Base-by-base conservation (phyloP, 139 green algal genomes). In the Pycnococcus provasolii region DNA sequence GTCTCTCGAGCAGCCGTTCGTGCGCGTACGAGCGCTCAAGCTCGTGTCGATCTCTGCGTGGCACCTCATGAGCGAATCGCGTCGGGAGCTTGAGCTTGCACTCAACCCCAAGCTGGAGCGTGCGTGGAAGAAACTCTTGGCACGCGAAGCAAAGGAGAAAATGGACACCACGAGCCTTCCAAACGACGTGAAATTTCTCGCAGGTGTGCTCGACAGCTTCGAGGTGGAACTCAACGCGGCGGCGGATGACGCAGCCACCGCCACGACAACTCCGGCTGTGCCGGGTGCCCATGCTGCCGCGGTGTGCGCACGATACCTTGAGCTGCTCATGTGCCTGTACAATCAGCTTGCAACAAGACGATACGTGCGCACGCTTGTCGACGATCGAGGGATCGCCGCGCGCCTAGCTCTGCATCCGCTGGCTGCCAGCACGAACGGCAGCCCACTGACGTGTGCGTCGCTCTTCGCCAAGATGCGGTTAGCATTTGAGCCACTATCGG, bases 311-410 rank as follows among this genome's bases (percentile, higher is more conserved):
- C 85, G 86, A 37, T 94, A 89, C 67, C 59, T 95, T 15, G 87
- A 95, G 81, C 83, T 96, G 48, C 54, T 95, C 4, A 84, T 89
- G 3, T 90, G 96, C 73, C 79, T 98, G 68, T 78, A 98, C 39
- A 87, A 79, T 26, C 90, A 94, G 77, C 80, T 96, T 53, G 88
- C 86, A 11, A 94, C 88, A 3, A 74, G 87, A 13, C 83, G 90
- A 60, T 95, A 95, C 73, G 79, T 91, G 60, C 83, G 77, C 46
- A 81, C 87, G 0, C 44, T 95, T 65, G 61, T 96, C 52, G 81
- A 92, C 55, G 88, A 96, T 74, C 73, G 26, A 26, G 26, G 26
- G 26, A 26, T 26, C 26, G 26, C 26, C 26, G 26, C 26, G 26
- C 26, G 26, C 26, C 26, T 26, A 26, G 26, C 26, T 26, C 26